Evolutionary conservation across 106 monocot species (phyloP).

Genomic region (Allium cepa): DNA sequence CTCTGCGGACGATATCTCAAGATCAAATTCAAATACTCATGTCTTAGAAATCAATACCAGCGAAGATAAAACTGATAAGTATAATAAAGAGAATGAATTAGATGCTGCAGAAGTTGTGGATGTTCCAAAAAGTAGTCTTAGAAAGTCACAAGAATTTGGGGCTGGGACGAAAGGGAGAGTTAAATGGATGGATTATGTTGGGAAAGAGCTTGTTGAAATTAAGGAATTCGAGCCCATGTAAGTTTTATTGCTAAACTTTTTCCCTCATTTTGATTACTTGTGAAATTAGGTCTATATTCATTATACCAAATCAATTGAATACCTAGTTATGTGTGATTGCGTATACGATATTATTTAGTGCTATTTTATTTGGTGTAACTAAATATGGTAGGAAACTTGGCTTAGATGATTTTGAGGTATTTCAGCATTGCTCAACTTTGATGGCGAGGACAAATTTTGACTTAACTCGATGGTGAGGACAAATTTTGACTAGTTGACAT

Average conservation of each 20-base stretch:
- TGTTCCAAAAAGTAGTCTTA: slow-evolving; percentile 42
- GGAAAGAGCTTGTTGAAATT: slow-evolving; percentile 55
- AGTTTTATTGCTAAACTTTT: not conserved
- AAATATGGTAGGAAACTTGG: too few species aligned
- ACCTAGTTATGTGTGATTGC: too few species aligned
- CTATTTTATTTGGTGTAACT: too few species aligned
- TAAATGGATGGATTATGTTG: slow-evolving; percentile 60
- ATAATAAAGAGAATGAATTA: not conserved
- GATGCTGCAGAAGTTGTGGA: slow-evolving; percentile 19
- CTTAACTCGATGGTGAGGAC: too few species aligned
- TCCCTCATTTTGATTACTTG: too few species aligned
- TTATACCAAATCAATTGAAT: too few species aligned
- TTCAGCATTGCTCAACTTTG: too few species aligned
- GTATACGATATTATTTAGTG: too few species aligned
- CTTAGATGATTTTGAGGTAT: too few species aligned
- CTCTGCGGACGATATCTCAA: not conserved
- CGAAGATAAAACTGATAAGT: slow-evolving; percentile 22
- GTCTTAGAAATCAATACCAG: not conserved
- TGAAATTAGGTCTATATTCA: too few species aligned
- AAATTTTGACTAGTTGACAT: too few species aligned
- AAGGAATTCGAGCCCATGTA: slow-evolving; percentile 47
- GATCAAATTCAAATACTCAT: not conserved
- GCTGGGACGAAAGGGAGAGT: slow-evolving; percentile 26
- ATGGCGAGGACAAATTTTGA: too few species aligned
- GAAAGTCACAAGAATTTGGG: slow-evolving; percentile 13